A percentile compares a stretch with the other conserved stretches of the same genome.
These are phyloP conservation scores for Penicillium subrubescens DNA, from an alignment of 495 filamentous ascomycete genomes.

Conservation along the genomic window DNA sequence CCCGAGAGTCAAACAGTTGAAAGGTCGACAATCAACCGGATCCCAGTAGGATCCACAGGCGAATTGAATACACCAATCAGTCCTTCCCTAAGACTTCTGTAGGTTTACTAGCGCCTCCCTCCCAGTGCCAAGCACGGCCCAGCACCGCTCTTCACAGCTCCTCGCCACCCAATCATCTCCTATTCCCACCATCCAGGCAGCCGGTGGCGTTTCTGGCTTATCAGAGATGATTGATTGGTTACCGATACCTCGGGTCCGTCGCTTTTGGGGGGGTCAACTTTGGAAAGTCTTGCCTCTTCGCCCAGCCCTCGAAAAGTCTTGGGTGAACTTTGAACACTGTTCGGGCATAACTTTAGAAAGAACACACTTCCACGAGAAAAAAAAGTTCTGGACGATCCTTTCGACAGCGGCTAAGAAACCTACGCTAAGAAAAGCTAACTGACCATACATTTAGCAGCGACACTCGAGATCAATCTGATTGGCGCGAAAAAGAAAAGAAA, in stretches of 20 bases:
- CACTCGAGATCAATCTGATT: not conserved
- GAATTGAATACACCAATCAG: not conserved
- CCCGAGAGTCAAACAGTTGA: not conserved
- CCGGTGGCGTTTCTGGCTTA: constrained; percentile 21
- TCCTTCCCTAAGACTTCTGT: not conserved
- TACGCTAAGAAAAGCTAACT: not conserved
- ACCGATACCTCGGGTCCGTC: not conserved
- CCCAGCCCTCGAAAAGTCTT: not conserved
- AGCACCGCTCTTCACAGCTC: not conserved
- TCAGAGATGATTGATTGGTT: not conserved
- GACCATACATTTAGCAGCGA: not conserved
- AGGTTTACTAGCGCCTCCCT: not conserved
- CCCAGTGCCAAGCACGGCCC: not conserved
- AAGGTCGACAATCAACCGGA: not conserved
- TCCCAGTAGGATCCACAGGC: not conserved
- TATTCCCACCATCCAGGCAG: constrained; percentile 1
- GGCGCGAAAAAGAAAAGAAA: not conserved
- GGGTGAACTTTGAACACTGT: not conserved
- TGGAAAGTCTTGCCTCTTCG: not conserved
- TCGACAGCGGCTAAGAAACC: not conserved
- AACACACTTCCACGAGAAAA: not conserved
- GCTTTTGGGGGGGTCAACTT: not conserved
- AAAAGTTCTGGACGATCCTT: not conserved
- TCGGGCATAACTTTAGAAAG: not conserved
- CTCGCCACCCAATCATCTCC: not conserved